phyloP scores from a whole-genome alignment of 1,284 basidiomycete species.

The Pseudozyma sp. region DNA sequence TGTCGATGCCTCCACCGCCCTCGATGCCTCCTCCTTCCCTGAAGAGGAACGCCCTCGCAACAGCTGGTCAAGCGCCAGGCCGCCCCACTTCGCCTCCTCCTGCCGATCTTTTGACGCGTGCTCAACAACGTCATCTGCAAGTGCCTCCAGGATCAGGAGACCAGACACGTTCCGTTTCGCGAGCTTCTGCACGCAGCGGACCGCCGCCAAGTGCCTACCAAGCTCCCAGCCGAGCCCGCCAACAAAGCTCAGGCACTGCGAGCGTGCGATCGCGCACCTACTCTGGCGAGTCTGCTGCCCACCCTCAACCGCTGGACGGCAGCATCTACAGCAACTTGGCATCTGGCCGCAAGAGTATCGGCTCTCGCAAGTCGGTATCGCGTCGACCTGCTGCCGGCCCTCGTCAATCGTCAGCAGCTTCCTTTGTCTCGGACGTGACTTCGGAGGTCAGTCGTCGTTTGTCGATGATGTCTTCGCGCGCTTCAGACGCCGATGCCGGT shows the following conservation, averaged over 20 bases:
- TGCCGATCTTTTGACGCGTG: constrained; percentile 49
- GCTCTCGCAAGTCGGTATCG: constrained; percentile 34
- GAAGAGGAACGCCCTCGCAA: constrained; percentile 15
- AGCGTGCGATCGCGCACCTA: constrained; percentile 48
- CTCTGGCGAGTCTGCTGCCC: constrained; percentile 40
- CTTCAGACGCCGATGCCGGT: constrained; percentile 39
- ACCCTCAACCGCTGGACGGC: constrained; percentile 32
- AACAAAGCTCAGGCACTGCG: constrained; percentile 38
- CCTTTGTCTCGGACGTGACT: constrained; percentile 62
- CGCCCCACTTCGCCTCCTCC: constrained; percentile 61
- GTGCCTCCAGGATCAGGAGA: constrained; percentile 34
- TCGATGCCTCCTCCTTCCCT: constrained; percentile 57
- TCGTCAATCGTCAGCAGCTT: constrained; percentile 52
- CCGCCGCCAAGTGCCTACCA: constrained; percentile 29
- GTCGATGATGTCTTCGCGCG: constrained; percentile 52
- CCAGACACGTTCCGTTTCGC: constrained; percentile 44
- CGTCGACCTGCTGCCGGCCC: constrained; percentile 35
- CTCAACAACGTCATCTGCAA: constrained; percentile 44
- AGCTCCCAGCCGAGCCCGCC: constrained; percentile 30
- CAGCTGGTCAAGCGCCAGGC: constrained; percentile 25
- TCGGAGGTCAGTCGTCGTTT: constrained; percentile 56
- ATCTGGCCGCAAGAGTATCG: constrained; percentile 47
- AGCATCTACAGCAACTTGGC: constrained; percentile 45
- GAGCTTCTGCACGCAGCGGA: constrained; percentile 43
- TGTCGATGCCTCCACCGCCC: constrained; percentile 60